These are phyloP conservation scores for Suillus ampliporus DNA, from an alignment of 768 basidiomycete species.

Conservation along the genomic window DNA sequence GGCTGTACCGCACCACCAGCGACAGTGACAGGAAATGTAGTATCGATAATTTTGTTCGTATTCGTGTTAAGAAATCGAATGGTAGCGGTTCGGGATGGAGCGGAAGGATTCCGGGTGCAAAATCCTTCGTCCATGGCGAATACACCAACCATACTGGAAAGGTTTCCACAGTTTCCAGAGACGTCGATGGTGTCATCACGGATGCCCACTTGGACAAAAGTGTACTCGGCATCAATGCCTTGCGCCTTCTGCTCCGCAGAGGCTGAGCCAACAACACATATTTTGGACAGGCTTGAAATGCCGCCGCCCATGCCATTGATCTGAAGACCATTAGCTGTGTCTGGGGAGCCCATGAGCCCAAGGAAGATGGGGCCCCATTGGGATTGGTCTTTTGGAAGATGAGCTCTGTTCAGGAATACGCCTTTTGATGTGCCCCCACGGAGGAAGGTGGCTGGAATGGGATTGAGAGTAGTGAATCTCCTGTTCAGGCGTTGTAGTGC, in stretches of 20 bases:
- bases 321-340: constrained; percentile 68
- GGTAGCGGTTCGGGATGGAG: constrained; percentile 36
- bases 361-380: constrained; percentile 69
- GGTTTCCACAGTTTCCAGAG: constrained; percentile 79
- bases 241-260: constrained; percentile 44
- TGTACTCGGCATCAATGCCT: constrained; percentile 70
- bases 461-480: constrained; percentile 6
- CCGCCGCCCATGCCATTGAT: constrained; percentile 86
- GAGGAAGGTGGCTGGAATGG: constrained; percentile 48
- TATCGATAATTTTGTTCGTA: constrained; percentile 70
- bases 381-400: constrained; percentile 55
- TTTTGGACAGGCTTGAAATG: constrained; percentile 74
- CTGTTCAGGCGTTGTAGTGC: neutral
- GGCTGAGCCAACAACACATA: constrained; percentile 65
- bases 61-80: constrained; percentile 75
- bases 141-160: constrained; percentile 74
- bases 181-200: constrained; percentile 65
- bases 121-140: constrained; percentile 74
- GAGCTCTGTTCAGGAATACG: constrained; percentile 60
- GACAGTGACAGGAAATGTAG: constrained; percentile 63
- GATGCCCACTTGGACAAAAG: constrained; percentile 70
- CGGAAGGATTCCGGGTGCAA: constrained; percentile 31
- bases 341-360: constrained; percentile 84
- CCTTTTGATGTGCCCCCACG: constrained; percentile 84
- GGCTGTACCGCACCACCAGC: constrained; percentile 33